Conservation (phyloP, 2,329 filamentous ascomycete genomes). For the Emmonsiellopsis sp. region DNA sequence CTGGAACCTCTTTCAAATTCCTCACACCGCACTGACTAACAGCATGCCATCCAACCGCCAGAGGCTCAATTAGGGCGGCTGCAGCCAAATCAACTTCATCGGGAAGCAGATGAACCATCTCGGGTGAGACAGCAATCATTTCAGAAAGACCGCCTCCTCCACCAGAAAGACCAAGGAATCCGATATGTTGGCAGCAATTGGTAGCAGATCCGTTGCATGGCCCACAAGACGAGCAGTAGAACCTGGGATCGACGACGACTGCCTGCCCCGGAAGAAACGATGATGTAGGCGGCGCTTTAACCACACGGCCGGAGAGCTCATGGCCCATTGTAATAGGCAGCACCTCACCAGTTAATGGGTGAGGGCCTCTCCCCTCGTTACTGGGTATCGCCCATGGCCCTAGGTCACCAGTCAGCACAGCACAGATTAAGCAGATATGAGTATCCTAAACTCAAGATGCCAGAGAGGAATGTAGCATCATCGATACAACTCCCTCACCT, state of each 20-base stretch:
- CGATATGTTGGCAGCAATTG: neutral
- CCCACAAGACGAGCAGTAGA: neutral
- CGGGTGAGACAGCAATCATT: conserved; percentile 16
- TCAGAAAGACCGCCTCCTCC: conserved; percentile 20
- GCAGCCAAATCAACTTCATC: conserved; percentile 14
- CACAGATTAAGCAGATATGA: neutral
- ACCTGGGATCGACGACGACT: neutral
- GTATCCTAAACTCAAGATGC: neutral
- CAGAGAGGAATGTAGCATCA: conserved; percentile 26
- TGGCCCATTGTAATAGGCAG: conserved; percentile 55
- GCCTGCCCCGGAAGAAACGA: neutral
- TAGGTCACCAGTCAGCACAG: neutral
- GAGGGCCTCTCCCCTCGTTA: conserved; percentile 30
- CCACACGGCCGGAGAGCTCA: conserved; percentile 52
- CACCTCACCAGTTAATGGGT: conserved; percentile 48
- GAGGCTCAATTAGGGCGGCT: conserved; percentile 52
- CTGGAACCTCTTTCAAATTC: conserved; percentile 29
- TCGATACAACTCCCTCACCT: conserved; percentile 18
- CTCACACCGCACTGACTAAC: conserved; percentile 41
- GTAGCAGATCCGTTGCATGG: neutral
- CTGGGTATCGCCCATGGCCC: conserved; percentile 22
- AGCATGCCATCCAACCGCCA: conserved; percentile 57
- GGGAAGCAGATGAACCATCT: conserved; percentile 17
- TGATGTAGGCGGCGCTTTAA: neutral
- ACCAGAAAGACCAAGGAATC: conserved; percentile 43